Evolutionary conservation across 352 stramenopile species (phyloP).

Genomic region (Phytophthora aleatoria): DNA sequence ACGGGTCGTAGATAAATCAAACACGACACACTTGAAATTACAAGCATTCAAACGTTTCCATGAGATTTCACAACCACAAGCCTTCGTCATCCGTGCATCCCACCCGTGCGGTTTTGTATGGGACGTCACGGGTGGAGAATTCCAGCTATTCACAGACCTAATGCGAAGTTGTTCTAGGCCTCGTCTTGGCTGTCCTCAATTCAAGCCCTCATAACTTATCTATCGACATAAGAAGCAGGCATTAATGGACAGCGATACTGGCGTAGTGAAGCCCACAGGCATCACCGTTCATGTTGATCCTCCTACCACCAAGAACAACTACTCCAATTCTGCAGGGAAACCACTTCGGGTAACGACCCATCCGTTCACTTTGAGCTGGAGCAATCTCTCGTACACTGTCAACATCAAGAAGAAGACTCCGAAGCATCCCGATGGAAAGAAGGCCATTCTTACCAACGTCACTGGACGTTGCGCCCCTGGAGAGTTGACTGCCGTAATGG

Average conservation of each 20-base stretch:
- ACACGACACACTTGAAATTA: no score
- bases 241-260: constrained; percentile 12
- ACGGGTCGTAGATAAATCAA: constrained; percentile 9
- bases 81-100: neutral
- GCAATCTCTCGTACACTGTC: constrained; percentile 26
- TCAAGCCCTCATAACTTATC: neutral
- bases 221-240: constrained; percentile 1
- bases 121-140: neutral
- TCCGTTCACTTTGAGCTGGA: constrained; percentile 30
- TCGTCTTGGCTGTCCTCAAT: neutral
- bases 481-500: constrained; percentile 70
- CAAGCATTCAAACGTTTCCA: neutral
- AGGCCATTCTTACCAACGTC: constrained; percentile 61
- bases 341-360: constrained; percentile 6
- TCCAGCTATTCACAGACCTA: neutral
- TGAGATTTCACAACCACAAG: neutral
- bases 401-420: constrained; percentile 24
- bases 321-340: constrained; percentile 6
- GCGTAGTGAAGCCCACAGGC: neutral
- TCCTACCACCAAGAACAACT: constrained; percentile 4
- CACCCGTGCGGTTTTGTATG: neutral
- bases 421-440: constrained; percentile 24
- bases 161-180: neutral
- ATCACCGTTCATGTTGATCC: constrained; percentile 18
- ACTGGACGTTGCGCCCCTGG: constrained; percentile 57